Evolutionary conservation across 495 filamentous ascomycete genomes (phyloP), one percentile per base, ranked within the genome.

Genomic region (Cercophora sp.): DNA sequence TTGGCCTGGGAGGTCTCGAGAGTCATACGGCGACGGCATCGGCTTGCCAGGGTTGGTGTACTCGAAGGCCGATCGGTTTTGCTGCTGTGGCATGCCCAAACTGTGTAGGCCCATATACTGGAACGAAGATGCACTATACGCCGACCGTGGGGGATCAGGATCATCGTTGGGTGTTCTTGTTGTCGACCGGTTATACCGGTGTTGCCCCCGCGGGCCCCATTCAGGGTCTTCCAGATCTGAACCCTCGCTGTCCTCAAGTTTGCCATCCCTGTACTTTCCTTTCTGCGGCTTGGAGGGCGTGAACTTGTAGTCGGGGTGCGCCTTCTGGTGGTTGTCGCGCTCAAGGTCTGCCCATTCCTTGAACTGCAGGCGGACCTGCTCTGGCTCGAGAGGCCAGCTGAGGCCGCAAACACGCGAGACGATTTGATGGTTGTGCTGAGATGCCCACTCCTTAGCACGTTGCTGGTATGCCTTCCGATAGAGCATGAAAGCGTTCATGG

Each of bases 401-500:
- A 79, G 69, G 13, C 93, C 93, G 40, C 87, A 86, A 18, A 91
- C 80, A 18, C 81, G 81, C 2, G 93, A 96, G 50, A 98, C 89
- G 16, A 94, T 77, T 64, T 98, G 93, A 62, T 97, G 92, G 70
- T 97, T 96, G 69, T 91, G 92, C 61, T 95, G 86, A 8, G 80
- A 72, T 54, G 88, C 87, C 80, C 84, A 89, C 34, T 79, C 69
- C 67, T 96, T 96, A 49, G 86, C 86, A 4, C 91, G 79, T 34
- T 92, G 89, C 20, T 92, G 86, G 61, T 87, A 97, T 4, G 92
- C 89, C 42, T 91, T 96, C 8, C 94, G 86, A 66, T 98, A 98
- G 22, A 98, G 78, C 88, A 98, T 97, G 77, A 97, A 98, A 1
- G 90, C 91, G 63, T 98, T 98, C 87, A 96, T 97, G 1, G 93